Base-by-base conservation (phyloP, 306 rosid species). In the Crataegus laevigata region DNA sequence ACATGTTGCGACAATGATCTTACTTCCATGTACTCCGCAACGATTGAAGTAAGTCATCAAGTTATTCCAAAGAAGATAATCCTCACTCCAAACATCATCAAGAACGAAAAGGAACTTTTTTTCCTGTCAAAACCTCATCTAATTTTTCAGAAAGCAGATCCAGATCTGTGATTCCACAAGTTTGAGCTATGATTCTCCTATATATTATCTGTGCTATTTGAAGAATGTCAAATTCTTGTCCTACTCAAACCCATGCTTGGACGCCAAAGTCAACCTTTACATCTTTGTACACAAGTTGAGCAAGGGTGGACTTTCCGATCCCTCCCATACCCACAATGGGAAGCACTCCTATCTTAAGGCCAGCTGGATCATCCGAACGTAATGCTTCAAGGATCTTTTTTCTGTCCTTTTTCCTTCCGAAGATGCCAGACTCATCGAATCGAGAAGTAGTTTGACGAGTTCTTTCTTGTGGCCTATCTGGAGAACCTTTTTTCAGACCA, bases 71-170 rank as follows among this genome's bases (percentile, higher is more conserved):
- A 3, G 13, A 17, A 1, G 1, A 57, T 30, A 72, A 40, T 64
- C 13, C 47, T 65, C 82, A 42, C 66, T 78, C 73, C 82, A 78
- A 15, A 78, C 68, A 9, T 78, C 82, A 32, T 78, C 82, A 8
- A 52, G 66, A 22, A 79, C 79, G 29, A 36, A 4, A 1, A 77
- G 43, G 45, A 77, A 77, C 30, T 58, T 77, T 51, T 51, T 45
- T 77, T 21, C 29, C 22, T 68, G 1, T 21, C 69, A 69, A 43
- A 21, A 8, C 4, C 8, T 7, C 36, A 7, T 32, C 36, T 8
- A 32, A 32, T 32, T 32, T 32, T 32, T 32, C 36, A 32, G 36
- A 32, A 32, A 32, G 36, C 36, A 32, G 36, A 32, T 32, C 36
- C 36, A 32, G 36, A 32, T 32, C 36, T 32, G 36, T 32, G 36